Evolutionary conservation across 768 basidiomycete species (phyloP), one percentile per base, ranked within the genome.

Genomic region (Trametes cingulata): DNA sequence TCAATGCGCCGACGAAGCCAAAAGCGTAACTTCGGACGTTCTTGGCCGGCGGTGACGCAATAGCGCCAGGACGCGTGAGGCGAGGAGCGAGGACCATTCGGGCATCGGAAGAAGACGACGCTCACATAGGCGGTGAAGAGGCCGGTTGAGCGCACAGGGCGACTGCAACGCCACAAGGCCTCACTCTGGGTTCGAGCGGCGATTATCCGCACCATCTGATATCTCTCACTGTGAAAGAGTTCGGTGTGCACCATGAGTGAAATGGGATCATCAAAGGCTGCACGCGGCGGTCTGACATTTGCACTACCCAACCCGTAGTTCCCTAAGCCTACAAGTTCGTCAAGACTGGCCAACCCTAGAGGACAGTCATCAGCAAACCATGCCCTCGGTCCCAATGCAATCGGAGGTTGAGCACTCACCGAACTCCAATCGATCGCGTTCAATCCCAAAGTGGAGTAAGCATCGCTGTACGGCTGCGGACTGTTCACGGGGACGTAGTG

Each of bases 401-500:
- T 8, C 41, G n/a, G 43, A 7, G 36, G 24, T 13, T 13, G 19
- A 47, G 13, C 19, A 54, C 64, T 65, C 43, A 62, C 64, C 48
- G 64, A 65, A 40, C 56, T 59, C 64, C 64, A 65, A 29, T 65
- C 61, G 33, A 62, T 59, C 15, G 60, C 61, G 45, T 62, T 65
- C n/a, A 65, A 40, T 2, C 61, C 61, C 42, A 62, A 24, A 20
- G 47, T 56, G 2, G 61, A 41, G 29, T 52, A 62, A 9, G 49
- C 33, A 37, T 62, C 64, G 61, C 53, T 59, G 54, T 60, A 62
- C 8, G 61, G 64, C 6, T 47, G 19, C 5, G 61, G 37, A 17
- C 57, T 59, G 41, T 65, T 60, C 29, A 62, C 64, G 1, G 64
- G 64, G 1, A 65, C 41, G 52, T 66, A 66, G 46, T 66, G 62